Base-by-base conservation (phyloP, 371 early-diverging fungal genomes). In the Mortierella sp. region DNA sequence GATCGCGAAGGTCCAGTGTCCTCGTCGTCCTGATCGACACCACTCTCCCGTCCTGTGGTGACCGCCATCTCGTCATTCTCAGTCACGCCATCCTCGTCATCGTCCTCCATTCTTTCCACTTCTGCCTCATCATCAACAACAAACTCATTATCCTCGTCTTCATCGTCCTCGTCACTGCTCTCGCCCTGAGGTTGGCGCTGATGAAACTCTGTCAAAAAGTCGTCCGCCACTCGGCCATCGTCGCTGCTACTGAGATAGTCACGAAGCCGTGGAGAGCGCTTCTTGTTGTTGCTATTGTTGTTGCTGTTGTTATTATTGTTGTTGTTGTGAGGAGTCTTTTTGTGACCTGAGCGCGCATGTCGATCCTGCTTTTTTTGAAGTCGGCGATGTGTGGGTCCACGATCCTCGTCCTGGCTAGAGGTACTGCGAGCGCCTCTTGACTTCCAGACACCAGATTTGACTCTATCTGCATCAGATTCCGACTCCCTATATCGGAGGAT, bases 191-290 rank as follows among this genome's bases (percentile, higher is more conserved):
- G 78, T 24, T 88, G 82, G 31, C 89, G 84, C 73, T 88, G 87
- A 21, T 89, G 90, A n/a, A 93, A 82, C 71, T 89, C 87, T 48
- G 89, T 89, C 70, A 93, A 79, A 73, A 91, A 93, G 21, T 89
- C 89, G 52, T 88, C 88, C 16, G 88, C 89, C 31, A 89, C 80
- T 14, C 52, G 81, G 16, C 74, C 81, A 54, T 84, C 84, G 31
- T 84, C 84, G 26, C 81, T 81, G 74, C 84, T 92, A 44, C 91
- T 92, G 24, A 91, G 87, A 70, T 91, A 92, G 47, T 92, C 92
- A 14, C 92, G 90, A 47, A 91, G 86, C 14, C 92, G 80, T n/a
- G 85, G 76, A 14, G 79, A 79, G 31, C 86, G 68, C 71, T 84
- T 80, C 71, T 83, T 87, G 28, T 77, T 78, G 16, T 31, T 19